phyloP scores from a whole-genome alignment of 345 rosid species.

The Zanthoxylum bungeanum region DNA sequence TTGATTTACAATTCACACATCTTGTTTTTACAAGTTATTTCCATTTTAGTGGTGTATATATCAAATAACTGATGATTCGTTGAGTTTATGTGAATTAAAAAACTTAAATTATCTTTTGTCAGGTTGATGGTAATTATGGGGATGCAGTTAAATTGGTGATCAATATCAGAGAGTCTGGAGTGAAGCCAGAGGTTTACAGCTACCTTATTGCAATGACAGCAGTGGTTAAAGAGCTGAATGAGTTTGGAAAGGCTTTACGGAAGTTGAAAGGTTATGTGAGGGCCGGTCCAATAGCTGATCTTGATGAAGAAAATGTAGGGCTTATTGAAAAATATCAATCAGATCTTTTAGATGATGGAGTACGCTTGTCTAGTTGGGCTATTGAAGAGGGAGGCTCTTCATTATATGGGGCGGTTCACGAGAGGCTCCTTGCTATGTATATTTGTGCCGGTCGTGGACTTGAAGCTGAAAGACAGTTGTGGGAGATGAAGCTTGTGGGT shows the following conservation, averaged over 20 bases:
- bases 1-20: too few species aligned
- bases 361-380: constrained; percentile 65
- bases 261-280: constrained; percentile 61
- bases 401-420: constrained; percentile 62
- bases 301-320: constrained; percentile 45
- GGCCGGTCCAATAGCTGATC: constrained; percentile 55
- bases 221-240: constrained; percentile 88
- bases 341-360: constrained; percentile 61
- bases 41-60: too few species aligned
- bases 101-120: constrained; percentile 8
- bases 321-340: constrained; percentile 71
- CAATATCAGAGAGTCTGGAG: constrained; percentile 58
- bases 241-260: constrained; percentile 66
- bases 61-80: neutral
- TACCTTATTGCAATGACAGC: constrained; percentile 93
- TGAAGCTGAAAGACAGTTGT: constrained; percentile 83
- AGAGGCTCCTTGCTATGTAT: constrained; percentile 90
- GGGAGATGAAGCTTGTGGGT: constrained; percentile 90
- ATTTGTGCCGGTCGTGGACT: constrained; percentile 80
- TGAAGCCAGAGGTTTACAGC: constrained; percentile 83
- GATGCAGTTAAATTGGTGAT: constrained; percentile 67
- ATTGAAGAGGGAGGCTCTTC: constrained; percentile 59
- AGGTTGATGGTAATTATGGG: constrained; percentile 84
- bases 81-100: constrained; percentile 5
- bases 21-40: neutral